Evolutionary conservation across 2,329 filamentous ascomycete species (phyloP), one percentile per base, ranked within the genome.

Genomic region (Colletotrichum tropicicola): DNA sequence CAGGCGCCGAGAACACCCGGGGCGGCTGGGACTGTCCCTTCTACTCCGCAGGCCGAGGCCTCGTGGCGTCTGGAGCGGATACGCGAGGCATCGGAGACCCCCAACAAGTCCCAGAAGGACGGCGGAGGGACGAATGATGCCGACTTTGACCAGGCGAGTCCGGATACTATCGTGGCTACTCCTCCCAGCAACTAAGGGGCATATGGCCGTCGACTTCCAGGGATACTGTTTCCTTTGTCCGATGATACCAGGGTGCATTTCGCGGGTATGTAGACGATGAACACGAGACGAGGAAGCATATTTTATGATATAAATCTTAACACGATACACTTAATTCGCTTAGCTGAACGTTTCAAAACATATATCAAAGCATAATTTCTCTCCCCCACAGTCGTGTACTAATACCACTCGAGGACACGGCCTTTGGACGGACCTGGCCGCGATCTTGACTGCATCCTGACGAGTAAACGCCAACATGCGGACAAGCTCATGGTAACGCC

Each of bases 81-180:
- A 13, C 48, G 65, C 28, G 65, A 67, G 45, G 44, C 54, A 12
- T 59, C 65, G n/a, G 64, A 64, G 59, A 64, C 63, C 2, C 63
- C 59, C 6, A 37, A 28, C 4, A 56, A 63, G 51, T 35, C 58
- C 19, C 43, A 39, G 9, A 30, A 49, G 8, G 44, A 57, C 19
- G 27, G 47, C 13, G 35, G 37, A 15, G 21, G 43, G 3, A 17
- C 21, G 17, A 45, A 39, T 7, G 64, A 44, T 10, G 48, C 35
- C 43, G 64, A 68, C 10, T 53, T 67, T 27, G 66, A 65, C 37
- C 53, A 55, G 12, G 64, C 63, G 6, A 67, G 64, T 17, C 66
- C 66, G 27, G 59, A 68, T 17, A 68, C 66, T 10, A 54, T 68
- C 6, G 63, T 68, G 1, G 66, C 52, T 12, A 67, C 64, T 8